A percentile compares a stretch with the other conserved stretches of the same genome.
Conservation (phyloP, 495 filamentous ascomycete genomes). For the Penicillium angulare region DNA sequence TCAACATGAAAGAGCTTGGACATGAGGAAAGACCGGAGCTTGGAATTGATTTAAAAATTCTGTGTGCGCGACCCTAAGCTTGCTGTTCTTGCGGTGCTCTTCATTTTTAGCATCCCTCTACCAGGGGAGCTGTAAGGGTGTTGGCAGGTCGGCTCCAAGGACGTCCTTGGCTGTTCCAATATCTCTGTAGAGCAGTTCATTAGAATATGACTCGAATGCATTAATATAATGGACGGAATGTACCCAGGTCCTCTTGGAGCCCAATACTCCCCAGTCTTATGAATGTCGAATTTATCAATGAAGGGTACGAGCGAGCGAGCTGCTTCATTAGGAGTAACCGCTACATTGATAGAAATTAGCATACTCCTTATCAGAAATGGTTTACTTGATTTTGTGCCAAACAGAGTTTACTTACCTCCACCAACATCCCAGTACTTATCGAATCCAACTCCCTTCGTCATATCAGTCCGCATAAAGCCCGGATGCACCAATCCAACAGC, state of each 20-base stretch:
- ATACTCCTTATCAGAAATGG: neutral
- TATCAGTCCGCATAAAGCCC: conserved; percentile 74
- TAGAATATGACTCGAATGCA: too few species aligned
- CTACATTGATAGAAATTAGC: conserved; percentile 28
- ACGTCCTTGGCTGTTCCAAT: conserved; percentile 67
- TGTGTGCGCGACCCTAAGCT: conserved; percentile 22
- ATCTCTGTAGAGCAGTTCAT: conserved; percentile 45
- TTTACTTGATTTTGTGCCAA: neutral
- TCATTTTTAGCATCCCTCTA: conserved; percentile 28
- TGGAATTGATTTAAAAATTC: conserved; percentile 18
- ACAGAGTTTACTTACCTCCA: conserved; percentile 47
- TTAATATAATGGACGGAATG: too few species aligned
- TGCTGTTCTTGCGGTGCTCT: neutral
- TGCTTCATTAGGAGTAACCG: conserved; percentile 66
- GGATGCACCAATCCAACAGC: conserved; percentile 68
- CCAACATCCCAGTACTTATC: conserved; percentile 68
- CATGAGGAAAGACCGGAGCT: conserved; percentile 22
- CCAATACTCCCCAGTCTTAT: conserved; percentile 68
- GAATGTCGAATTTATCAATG: conserved; percentile 59
- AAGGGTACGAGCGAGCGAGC: conserved; percentile 61
- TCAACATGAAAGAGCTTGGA: conserved; percentile 45
- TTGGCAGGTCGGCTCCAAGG: conserved; percentile 58
- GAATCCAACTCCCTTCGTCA: conserved; percentile 68
- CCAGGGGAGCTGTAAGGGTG: conserved; percentile 69
- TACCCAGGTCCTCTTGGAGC: conserved; percentile 65